A percentile compares a stretch with the other conserved stretches of the same genome.
Evolutionary conservation across 495 filamentous ascomycete species (phyloP).

Genomic region (Penicillium dipodomyicola): DNA sequence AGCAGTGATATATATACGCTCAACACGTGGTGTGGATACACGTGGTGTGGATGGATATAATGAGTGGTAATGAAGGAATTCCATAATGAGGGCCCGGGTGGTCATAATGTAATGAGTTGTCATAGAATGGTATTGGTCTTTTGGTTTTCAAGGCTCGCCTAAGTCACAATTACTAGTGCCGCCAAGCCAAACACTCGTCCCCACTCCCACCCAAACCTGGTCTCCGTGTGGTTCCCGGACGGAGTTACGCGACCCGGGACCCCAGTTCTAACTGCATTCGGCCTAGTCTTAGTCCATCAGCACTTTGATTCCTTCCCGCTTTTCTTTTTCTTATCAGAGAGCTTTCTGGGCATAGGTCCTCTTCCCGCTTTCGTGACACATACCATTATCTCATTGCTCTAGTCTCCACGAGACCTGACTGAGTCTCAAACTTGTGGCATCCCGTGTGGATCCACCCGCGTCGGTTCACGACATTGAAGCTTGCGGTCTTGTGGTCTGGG

Average conservation of each 20-base stretch:
- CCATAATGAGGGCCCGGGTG: neutral
- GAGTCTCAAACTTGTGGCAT: neutral
- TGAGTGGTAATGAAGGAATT: neutral
- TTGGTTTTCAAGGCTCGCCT: neutral
- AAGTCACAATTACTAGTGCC: neutral
- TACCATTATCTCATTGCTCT: neutral
- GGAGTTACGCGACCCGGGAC: neutral
- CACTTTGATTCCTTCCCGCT: neutral
- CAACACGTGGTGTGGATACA: neutral
- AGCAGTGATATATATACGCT: neutral
- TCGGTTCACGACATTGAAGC: neutral
- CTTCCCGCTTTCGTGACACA: neutral
- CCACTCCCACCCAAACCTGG: neutral
- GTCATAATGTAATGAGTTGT: slow-evolving; percentile 4
- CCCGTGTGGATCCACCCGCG: slow-evolving; percentile 2
- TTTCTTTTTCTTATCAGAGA: neutral
- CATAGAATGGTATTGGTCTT: neutral
- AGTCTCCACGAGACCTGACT: neutral
- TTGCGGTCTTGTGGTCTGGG: neutral
- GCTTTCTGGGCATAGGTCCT: neutral
- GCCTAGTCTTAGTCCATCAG: neutral
- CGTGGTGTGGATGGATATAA: slow-evolving; percentile 1
- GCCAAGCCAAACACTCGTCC: neutral
- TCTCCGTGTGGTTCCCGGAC: neutral
- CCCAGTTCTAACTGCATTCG: neutral